These are phyloP conservation scores for Ceriops zippeliana DNA, from an alignment of 345 rosid species.

Conservation along the genomic window DNA sequence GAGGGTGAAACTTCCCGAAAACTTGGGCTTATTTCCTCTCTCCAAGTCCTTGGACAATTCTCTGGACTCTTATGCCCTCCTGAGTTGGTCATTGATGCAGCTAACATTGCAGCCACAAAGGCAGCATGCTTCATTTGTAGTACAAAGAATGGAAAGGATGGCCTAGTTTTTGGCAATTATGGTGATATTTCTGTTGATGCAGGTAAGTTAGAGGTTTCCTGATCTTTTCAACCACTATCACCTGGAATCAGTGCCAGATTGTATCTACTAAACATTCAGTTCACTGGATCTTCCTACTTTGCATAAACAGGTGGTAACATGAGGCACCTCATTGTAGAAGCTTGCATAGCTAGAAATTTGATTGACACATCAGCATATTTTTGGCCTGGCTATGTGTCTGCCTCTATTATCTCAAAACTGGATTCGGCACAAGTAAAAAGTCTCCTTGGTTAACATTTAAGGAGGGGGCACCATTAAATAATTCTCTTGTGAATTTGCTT, in stretches of 20 bases:
- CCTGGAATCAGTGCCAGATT: background rate
- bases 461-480: slow-evolving; percentile 50
- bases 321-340: slow-evolving; percentile 74
- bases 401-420: slow-evolving; percentile 30
- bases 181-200: slow-evolving; percentile 24
- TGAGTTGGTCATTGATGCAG: slow-evolving; percentile 38
- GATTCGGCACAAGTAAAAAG: slow-evolving; percentile 38
- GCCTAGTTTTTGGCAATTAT: slow-evolving; percentile 20
- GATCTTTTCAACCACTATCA: background rate
- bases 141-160: slow-evolving; percentile 29
- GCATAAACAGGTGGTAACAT: slow-evolving; percentile 46
- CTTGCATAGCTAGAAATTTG: slow-evolving; percentile 64
- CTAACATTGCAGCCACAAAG: slow-evolving; percentile 50
- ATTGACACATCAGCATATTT: slow-evolving; percentile 55
- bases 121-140: slow-evolving; percentile 42
- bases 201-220: slow-evolving; percentile 29
- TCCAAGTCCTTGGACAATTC: slow-evolving; percentile 57
- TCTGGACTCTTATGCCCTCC: slow-evolving; percentile 55
- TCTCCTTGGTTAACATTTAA: slow-evolving; percentile 55
- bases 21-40: slow-evolving; percentile 44
- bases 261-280: background rate
- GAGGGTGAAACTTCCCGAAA: slow-evolving; percentile 24
- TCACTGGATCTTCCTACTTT: slow-evolving; percentile 1
- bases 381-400: slow-evolving; percentile 59
- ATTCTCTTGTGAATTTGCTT: slow-evolving; percentile 45